Evolutionary conservation across 2,329 filamentous ascomycete species (phyloP), one percentile per base, ranked within the genome.

Genomic region (Penicillium sp.): DNA sequence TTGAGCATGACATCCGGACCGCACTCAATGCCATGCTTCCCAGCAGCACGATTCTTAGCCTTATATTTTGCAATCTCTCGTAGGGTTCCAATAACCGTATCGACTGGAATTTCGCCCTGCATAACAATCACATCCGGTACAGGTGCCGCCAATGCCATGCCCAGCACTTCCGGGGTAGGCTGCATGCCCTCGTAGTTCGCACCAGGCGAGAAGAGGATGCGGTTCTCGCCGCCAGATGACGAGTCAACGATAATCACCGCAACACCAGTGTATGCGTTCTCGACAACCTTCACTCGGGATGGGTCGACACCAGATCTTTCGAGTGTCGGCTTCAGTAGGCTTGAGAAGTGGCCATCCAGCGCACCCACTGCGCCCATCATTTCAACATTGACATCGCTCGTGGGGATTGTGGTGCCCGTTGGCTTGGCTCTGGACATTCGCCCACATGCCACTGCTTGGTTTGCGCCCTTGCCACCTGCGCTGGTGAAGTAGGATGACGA

Each of bases 391-490:
- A 80, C 69, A 39, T 65, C 64, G 43, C 58, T 58, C 5, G 59
- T 60, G 16, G 60, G 43, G 47, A 7, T 55, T 58, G 32, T 48
- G 65, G 61, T 44, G 50, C 58, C n/a, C 19, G 59, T 43, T 34
- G 69, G 62, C 32, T 77, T 78, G 27, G 79, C 68, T 44, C 88
- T 83, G 1, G 90, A 94, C 47, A 95, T 83, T 59, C 93, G 89
- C 47, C 87, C 89, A 75, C 88, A 91, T 23, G 91, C 91, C 52
- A 96, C 89, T 56, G 91, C 92, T 78, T 97, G 93, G 78, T 97
- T 97, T 57, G 92, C 91, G 60, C 93, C 93, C 77, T 99, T 99
- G 53, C 94, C 93, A 65, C 93, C 94, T 29, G 89, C 87, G 40
- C 89, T 91, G 34, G 87, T 90, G 68, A 82, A 82, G 76, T 96